phyloP scores from a whole-genome alignment of 768 basidiomycete species.

The Omphalotus guepiniiformis region DNA sequence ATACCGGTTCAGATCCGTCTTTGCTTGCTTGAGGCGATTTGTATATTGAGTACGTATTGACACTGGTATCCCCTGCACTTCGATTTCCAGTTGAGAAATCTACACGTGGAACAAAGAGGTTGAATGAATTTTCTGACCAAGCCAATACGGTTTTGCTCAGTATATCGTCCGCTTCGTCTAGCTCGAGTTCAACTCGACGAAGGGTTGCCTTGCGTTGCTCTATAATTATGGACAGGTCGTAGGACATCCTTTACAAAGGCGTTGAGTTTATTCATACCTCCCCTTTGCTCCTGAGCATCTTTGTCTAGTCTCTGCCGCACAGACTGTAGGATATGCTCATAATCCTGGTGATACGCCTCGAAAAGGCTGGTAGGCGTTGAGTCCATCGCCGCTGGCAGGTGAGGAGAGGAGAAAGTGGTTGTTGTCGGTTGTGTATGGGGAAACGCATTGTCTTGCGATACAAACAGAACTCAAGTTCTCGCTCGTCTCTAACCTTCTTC shows the following conservation, averaged over 20 bases:
- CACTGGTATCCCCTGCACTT: constrained; percentile 87
- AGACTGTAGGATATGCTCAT: constrained; percentile 61
- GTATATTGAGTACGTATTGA: constrained; percentile 72
- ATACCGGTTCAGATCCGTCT: constrained; percentile 65
- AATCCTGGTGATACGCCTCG: constrained; percentile 82
- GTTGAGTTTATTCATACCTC: constrained; percentile 45
- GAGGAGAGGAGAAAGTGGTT: background rate
- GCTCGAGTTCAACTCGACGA: constrained; percentile 78
- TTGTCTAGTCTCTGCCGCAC: constrained; percentile 76
- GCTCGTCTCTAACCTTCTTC: no score
- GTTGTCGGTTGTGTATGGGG: no score
- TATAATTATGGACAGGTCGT: constrained; percentile 22
- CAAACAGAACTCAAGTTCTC: no score
- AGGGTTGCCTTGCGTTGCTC: constrained; percentile 81
- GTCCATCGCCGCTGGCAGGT: no score
- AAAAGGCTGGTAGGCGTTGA: constrained; percentile 67
- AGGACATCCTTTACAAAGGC: background rate
- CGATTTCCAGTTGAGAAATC: constrained; percentile 93
- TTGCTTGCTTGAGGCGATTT: constrained; percentile 60
- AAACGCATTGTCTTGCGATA: no score
- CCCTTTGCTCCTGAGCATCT: constrained; percentile 57
- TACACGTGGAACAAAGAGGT: constrained; percentile 28
- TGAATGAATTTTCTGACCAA: background rate
- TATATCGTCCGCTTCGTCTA: constrained; percentile 95
- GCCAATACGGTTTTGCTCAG: constrained; percentile 35